phyloP scores from a whole-genome alignment of 306 rosid species.

The Vigna nakashimae region DNA sequence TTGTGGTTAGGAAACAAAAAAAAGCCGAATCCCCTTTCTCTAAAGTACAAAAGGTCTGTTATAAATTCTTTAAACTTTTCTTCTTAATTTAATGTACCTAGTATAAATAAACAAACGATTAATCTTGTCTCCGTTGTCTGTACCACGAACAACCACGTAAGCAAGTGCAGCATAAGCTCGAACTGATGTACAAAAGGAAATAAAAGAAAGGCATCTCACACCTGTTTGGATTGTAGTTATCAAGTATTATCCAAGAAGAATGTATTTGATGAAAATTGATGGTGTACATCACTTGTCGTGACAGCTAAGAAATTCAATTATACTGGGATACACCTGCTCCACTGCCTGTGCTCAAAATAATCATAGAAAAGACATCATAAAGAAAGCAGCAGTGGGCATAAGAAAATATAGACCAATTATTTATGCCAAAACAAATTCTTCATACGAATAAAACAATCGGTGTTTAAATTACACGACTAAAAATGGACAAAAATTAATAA shows the following conservation, averaged over 20 bases:
- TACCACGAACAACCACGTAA: conserved; percentile 16
- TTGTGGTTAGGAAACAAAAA: conserved; percentile 40
- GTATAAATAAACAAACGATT: conserved; percentile 21
- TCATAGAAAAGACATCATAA: conserved; percentile 27
- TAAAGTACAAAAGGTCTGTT: conserved; percentile 34
- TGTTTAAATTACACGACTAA: conserved; percentile 11
- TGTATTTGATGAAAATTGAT: conserved; percentile 33
- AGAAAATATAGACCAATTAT: conserved; percentile 26
- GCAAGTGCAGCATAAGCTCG: conserved; percentile 13
- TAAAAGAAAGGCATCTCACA: conserved; percentile 20
- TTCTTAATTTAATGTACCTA: conserved; percentile 14
- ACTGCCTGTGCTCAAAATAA: conserved; percentile 67
- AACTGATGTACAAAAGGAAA: conserved; percentile 22
- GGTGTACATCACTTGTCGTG: conserved; percentile 64
- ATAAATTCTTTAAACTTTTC: conserved; percentile 38
- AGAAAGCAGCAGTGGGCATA: conserved; percentile 41
- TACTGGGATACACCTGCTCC: conserved; percentile 86
- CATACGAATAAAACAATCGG: not conserved
- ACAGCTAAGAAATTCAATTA: conserved; percentile 70
- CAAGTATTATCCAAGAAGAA: conserved; percentile 36
- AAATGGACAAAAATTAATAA: conserved; percentile 16
- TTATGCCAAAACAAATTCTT: conserved; percentile 3
- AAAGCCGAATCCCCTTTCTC: conserved; percentile 11
- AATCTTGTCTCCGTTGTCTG: conserved; percentile 19
- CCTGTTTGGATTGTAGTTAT: conserved; percentile 45